Evolutionary conservation across 1,139 yeast species (phyloP).

Genomic region (Trichomonascaceae sp.): DNA sequence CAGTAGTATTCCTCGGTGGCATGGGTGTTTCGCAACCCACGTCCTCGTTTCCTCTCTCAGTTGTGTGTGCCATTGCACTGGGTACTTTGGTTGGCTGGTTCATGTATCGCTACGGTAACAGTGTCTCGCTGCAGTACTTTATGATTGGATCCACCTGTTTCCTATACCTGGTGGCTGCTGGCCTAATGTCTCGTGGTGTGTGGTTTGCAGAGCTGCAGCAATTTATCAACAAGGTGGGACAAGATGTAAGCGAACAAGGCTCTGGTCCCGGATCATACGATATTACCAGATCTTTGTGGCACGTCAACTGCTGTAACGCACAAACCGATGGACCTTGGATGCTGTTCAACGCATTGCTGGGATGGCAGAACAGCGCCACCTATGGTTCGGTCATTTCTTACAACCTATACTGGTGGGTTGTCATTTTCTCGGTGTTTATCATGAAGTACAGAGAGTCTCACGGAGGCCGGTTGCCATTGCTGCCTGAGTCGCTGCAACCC

Average conservation of each 20-base stretch:
- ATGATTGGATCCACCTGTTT: constrained; percentile 70
- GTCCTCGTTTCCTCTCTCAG: constrained; percentile 68
- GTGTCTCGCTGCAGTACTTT: constrained; percentile 64
- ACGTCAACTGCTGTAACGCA: constrained; percentile 89
- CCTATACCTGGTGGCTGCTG: constrained; percentile 76
- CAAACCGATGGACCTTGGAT: constrained; percentile 86
- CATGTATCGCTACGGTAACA: constrained; percentile 58
- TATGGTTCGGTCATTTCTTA: constrained; percentile 76
- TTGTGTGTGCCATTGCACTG: constrained; percentile 59
- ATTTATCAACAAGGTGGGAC: constrained; percentile 57
- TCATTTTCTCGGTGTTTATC: constrained; percentile 41
- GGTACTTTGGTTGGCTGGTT: constrained; percentile 55
- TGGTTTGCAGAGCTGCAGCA: constrained; percentile 69
- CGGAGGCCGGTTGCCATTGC: constrained; percentile 41
- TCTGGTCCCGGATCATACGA: constrained; percentile 90
- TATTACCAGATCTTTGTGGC: constrained; percentile 68
- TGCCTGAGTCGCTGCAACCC: constrained; percentile 13
- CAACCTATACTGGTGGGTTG: constrained; percentile 65
- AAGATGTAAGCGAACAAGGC: constrained; percentile 82
- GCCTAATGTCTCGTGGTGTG: constrained; percentile 77
- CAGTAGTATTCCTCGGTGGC: constrained; percentile 84
- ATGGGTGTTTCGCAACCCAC: constrained; percentile 43
- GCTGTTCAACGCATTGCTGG: constrained; percentile 72
- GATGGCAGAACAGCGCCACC: constrained; percentile 91
- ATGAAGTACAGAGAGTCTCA: constrained; percentile 62